phyloP scores from a whole-genome alignment of 2,329 filamentous ascomycete species.

The Penicillium brevicompactum region DNA sequence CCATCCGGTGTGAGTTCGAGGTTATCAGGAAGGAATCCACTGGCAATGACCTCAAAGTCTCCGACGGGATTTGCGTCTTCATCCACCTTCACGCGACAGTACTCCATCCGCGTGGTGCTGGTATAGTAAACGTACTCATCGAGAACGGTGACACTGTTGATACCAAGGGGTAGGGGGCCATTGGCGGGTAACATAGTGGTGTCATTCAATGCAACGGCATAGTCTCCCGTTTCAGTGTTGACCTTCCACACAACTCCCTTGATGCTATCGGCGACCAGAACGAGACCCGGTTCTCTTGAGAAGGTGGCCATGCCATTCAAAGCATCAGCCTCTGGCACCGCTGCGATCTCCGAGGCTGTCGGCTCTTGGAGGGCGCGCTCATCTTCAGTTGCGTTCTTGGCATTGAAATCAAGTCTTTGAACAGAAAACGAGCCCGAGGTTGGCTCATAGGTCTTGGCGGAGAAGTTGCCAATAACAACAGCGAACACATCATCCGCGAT shows the following conservation, averaged over 20 bases:
- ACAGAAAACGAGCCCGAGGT: conserved; percentile 20
- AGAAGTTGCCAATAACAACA: conserved; percentile 25
- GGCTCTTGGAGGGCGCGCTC: neutral
- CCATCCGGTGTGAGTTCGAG: conserved; percentile 23
- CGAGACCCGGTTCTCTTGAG: conserved; percentile 16
- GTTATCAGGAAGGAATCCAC: conserved; percentile 25
- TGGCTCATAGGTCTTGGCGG: conserved; percentile 19
- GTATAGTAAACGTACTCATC: conserved; percentile 26
- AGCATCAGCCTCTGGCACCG: conserved; percentile 20
- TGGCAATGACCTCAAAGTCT: conserved; percentile 25
- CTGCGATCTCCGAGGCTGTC: conserved; percentile 15
- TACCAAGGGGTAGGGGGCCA: conserved; percentile 21
- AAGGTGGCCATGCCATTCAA: conserved; percentile 25
- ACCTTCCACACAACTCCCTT: conserved; percentile 25
- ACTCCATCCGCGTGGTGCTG: conserved; percentile 25
- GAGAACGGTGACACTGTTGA: conserved; percentile 20
- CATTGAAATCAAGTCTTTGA: conserved; percentile 21
- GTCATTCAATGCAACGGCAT: conserved; percentile 21
- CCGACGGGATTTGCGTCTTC: conserved; percentile 17
- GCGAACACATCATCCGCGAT: conserved; percentile 26
- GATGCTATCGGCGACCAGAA: conserved; percentile 25
- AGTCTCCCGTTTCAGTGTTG: conserved; percentile 19
- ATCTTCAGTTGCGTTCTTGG: neutral
- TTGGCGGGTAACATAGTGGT: conserved; percentile 24
- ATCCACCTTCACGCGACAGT: conserved; percentile 23